These are phyloP conservation scores for Xerocomus amazonicus DNA, from an alignment of 1,284 basidiomycete genomes.

Conservation along the genomic window DNA sequence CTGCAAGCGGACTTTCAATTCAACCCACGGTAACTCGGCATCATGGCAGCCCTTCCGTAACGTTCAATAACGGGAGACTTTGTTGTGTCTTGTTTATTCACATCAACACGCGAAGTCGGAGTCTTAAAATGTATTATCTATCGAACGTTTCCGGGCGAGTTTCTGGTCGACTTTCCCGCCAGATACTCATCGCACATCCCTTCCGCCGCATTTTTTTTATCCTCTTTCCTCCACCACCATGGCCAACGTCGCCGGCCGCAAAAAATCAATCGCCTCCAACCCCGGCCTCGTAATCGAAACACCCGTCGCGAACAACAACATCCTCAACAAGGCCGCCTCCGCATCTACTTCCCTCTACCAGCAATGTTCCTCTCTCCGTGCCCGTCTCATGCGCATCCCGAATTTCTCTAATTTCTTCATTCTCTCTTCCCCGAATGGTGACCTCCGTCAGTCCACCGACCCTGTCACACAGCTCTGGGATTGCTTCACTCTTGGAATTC, in stretches of 20 bases:
- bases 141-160: background rate
- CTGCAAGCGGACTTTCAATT: slow-evolving; percentile 27
- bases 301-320: slow-evolving; percentile 72
- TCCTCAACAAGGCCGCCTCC: slow-evolving; percentile 82
- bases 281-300: slow-evolving; percentile 66
- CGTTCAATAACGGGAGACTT: background rate
- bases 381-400: slow-evolving; percentile 70
- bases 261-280: slow-evolving; percentile 75
- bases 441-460: slow-evolving; percentile 70
- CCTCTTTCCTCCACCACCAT: slow-evolving; percentile 36
- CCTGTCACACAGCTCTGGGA: slow-evolving; percentile 94
- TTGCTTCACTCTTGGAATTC: slow-evolving; percentile 87
- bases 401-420: slow-evolving; percentile 69
- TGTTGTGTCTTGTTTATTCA: slow-evolving; percentile 30
- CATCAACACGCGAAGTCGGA: slow-evolving; percentile 31
- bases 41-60: background rate
- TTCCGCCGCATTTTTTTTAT: background rate
- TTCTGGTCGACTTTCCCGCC: slow-evolving; percentile 16
- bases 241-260: slow-evolving; percentile 70
- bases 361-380: slow-evolving; percentile 75
- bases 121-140: slow-evolving; percentile 34
- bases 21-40: slow-evolving; percentile 7
- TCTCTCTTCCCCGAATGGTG: slow-evolving; percentile 50
- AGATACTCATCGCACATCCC: slow-evolving; percentile 1
- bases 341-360: slow-evolving; percentile 83